Conservation (phyloP, 1,139 yeast species). For the Saccharomyces hybrid region DNA sequence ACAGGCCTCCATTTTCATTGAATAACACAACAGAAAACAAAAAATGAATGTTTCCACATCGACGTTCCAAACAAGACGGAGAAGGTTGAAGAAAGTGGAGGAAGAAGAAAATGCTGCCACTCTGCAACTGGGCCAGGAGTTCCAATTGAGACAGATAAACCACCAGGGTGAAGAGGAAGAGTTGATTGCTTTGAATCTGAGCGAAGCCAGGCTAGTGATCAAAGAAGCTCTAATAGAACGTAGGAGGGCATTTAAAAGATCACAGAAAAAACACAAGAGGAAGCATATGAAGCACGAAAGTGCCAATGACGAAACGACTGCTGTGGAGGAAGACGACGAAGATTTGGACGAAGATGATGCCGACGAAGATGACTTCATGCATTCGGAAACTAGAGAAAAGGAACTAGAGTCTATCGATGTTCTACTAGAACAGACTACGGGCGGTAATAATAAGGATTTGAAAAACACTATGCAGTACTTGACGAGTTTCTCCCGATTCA, state of each 20-base stretch:
- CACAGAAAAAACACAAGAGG: slow-evolving; percentile 35
- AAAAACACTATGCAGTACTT: slow-evolving; percentile 88
- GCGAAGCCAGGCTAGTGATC: slow-evolving; percentile 83
- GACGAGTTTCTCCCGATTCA: slow-evolving; percentile 78
- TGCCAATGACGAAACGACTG: slow-evolving; percentile 10
- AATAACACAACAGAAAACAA: neutral
- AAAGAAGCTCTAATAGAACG: slow-evolving; percentile 87
- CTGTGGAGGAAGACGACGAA: slow-evolving; percentile 15
- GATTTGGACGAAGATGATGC: slow-evolving; percentile 30
- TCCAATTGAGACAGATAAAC: slow-evolving; percentile 69
- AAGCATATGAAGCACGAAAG: slow-evolving; percentile 34
- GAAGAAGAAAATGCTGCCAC: slow-evolving; percentile 86
- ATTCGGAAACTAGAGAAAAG: slow-evolving; percentile 32
- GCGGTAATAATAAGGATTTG: slow-evolving; percentile 65
- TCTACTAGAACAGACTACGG: slow-evolving; percentile 36
- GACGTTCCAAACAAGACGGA: slow-evolving; percentile 73
- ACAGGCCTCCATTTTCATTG: neutral
- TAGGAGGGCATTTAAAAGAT: slow-evolving; percentile 41
- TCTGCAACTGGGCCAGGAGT: slow-evolving; percentile 86
- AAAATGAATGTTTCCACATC: slow-evolving; percentile 83
- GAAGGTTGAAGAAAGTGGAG: slow-evolving; percentile 61
- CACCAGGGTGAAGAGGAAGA: slow-evolving; percentile 74
- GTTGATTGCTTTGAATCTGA: slow-evolving; percentile 73
- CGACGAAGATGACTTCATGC: slow-evolving; percentile 30
- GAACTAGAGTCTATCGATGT: slow-evolving; percentile 31